These are phyloP conservation scores for Calonectria montana DNA, from an alignment of 2,329 filamentous ascomycete species.

Conservation along the genomic window DNA sequence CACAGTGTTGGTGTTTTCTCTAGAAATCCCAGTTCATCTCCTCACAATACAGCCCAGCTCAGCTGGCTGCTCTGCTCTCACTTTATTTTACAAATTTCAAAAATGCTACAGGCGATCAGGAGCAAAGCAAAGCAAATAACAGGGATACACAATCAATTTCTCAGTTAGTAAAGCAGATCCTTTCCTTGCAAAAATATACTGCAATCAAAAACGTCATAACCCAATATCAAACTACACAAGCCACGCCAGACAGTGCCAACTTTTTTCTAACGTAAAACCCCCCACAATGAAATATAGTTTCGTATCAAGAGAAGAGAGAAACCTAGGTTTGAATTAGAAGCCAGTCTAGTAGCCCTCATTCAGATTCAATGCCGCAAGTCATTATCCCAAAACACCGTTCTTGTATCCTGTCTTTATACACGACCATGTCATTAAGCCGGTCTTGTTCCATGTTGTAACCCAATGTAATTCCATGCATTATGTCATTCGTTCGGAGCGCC, in stretches of 20 bases:
- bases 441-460: slow-evolving; percentile 6
- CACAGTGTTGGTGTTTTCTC: background rate
- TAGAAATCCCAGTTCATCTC: background rate
- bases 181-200: background rate
- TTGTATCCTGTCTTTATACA: slow-evolving; percentile 6
- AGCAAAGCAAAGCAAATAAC: no score
- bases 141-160: no score
- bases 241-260: slow-evolving; percentile 1
- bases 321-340: background rate
- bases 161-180: background rate
- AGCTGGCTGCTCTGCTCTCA: no score
- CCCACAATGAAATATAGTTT: background rate
- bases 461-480: slow-evolving; percentile 12
- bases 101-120: background rate
- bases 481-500: background rate
- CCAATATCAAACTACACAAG: background rate
- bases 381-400: slow-evolving; percentile 23
- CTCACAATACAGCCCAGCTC: no score
- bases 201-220: background rate
- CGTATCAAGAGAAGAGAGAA: background rate
- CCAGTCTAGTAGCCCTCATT: slow-evolving; percentile 1
- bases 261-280: background rate
- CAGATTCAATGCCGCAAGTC: slow-evolving; percentile 12
- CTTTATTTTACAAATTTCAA: background rate
- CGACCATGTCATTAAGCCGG: slow-evolving; percentile 14